These are phyloP conservation scores for Antrodiella citrinella DNA, from an alignment of 768 basidiomycete genomes.

Conservation along the genomic window DNA sequence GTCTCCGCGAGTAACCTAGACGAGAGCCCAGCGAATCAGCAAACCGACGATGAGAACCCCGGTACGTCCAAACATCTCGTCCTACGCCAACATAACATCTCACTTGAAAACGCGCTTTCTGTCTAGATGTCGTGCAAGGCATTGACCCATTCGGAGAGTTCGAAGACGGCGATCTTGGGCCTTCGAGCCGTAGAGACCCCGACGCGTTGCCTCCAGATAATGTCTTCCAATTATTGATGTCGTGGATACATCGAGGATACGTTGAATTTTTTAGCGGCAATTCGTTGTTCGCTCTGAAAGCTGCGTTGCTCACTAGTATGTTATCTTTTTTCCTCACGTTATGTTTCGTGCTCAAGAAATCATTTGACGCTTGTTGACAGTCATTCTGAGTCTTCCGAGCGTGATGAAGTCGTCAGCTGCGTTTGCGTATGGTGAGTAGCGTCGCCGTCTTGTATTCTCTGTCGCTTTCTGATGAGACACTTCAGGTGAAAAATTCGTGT, in stretches of 20 bases:
- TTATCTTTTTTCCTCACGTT: conserved; percentile 12
- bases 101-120: background rate
- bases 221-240: conserved; percentile 42
- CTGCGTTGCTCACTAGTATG: conserved; percentile 51
- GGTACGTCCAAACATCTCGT: conserved; percentile 19
- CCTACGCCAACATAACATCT: background rate
- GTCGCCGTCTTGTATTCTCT: background rate
- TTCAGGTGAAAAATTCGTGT: conserved; percentile 55
- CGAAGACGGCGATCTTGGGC: conserved; percentile 42
- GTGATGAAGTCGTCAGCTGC: conserved; percentile 44
- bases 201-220: conserved; percentile 69
- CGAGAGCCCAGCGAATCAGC: conserved; percentile 33
- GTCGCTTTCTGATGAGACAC: conserved; percentile 6
- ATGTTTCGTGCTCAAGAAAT: too few species aligned
- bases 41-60: conserved; percentile 65
- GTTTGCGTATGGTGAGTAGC: conserved; percentile 49
- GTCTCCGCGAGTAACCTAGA: conserved; percentile 39
- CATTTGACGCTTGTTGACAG: conserved; percentile 24
- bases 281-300: conserved; percentile 62
- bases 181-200: conserved; percentile 54
- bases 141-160: conserved; percentile 29
- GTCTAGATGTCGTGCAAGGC: conserved; percentile 49
- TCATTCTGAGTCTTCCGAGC: conserved; percentile 51
- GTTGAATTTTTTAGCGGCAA: conserved; percentile 47
- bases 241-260: conserved; percentile 32